phyloP scores from a whole-genome alignment of 2,329 filamentous ascomycete species.

The Fusarium sp. region DNA sequence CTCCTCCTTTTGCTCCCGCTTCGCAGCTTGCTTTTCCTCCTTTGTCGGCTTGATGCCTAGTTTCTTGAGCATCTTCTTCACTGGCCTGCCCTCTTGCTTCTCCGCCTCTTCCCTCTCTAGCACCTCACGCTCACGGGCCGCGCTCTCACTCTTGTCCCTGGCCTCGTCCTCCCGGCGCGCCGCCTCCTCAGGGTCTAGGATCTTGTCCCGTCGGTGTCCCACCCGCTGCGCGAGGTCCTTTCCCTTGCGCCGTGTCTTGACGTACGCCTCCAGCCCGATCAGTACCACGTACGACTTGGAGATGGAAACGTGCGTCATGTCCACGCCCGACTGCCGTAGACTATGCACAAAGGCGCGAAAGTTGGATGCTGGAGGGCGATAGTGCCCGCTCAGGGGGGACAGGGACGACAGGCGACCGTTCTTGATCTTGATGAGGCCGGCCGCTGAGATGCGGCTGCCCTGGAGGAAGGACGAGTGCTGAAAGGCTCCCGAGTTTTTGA shows the following conservation, averaged over 20 bases:
- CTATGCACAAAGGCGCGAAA: conserved; percentile 82
- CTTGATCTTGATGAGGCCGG: conserved; percentile 85
- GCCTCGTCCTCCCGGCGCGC: conserved; percentile 64
- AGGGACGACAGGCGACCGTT: conserved; percentile 77
- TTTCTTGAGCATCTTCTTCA: conserved; percentile 52
- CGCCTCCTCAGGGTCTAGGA: conserved; percentile 67
- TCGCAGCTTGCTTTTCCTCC: conserved; percentile 36
- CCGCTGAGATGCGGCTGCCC: conserved; percentile 79
- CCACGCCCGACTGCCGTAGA: conserved; percentile 75
- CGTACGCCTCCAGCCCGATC: conserved; percentile 81
- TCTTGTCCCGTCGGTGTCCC: conserved; percentile 63
- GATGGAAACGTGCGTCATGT: conserved; percentile 80
- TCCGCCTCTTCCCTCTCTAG: conserved; percentile 50
- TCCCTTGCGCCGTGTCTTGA: conserved; percentile 70
- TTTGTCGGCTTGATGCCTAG: conserved; percentile 48
- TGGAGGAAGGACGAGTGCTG: conserved; percentile 91
- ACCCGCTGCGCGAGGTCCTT: conserved; percentile 62
- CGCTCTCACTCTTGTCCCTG: conserved; percentile 67
- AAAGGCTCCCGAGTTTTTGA: conserved; percentile 87
- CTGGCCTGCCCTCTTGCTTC: conserved; percentile 50
- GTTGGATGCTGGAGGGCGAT: conserved; percentile 81
- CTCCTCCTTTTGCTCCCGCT: conserved; percentile 34
- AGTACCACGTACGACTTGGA: conserved; percentile 83
- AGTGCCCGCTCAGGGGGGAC: conserved; percentile 78
- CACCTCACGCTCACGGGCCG: conserved; percentile 59